These are phyloP conservation scores for Nitzschia sp. DNA, from an alignment of 108 stramenopile species.

Conservation along the genomic window DNA sequence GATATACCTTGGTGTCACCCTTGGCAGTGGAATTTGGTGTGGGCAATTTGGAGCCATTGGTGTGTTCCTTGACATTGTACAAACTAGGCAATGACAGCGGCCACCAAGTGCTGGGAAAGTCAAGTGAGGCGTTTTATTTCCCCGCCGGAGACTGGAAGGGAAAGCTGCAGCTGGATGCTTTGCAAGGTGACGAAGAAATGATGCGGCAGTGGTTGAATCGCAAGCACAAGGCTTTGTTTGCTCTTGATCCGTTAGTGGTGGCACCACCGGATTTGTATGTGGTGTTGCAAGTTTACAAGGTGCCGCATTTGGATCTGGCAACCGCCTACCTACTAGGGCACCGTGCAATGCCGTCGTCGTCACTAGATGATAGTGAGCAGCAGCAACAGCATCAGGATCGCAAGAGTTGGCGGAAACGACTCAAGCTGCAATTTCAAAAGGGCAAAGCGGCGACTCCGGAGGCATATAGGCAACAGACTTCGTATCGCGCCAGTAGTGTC, in stretches of 20 bases:
- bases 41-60: constrained; percentile 66
- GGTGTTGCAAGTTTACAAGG: constrained; percentile 70
- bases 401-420: constrained; percentile 26
- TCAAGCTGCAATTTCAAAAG: constrained; percentile 27
- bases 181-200: constrained; percentile 29
- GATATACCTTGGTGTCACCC: constrained; percentile 61
- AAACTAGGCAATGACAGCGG: constrained; percentile 15
- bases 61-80: constrained; percentile 76
- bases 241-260: constrained; percentile 43
- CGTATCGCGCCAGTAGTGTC: constrained; percentile 25
- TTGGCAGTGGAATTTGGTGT: constrained; percentile 48
- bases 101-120: constrained; percentile 47
- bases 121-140: constrained; percentile 85
- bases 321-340: constrained; percentile 24
- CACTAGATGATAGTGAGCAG: not conserved
- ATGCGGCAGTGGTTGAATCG: constrained; percentile 53
- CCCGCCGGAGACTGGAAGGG: constrained; percentile 79
- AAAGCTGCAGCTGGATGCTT: constrained; percentile 38
- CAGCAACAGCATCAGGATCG: constrained; percentile 3
- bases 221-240: constrained; percentile 79
- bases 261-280: constrained; percentile 41
- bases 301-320: constrained; percentile 34
- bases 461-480: constrained; percentile 2
- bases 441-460: constrained; percentile 18
- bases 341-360: not conserved